Conservation (phyloP, 768 basidiomycete genomes). For the Mycena vulgaris region DNA sequence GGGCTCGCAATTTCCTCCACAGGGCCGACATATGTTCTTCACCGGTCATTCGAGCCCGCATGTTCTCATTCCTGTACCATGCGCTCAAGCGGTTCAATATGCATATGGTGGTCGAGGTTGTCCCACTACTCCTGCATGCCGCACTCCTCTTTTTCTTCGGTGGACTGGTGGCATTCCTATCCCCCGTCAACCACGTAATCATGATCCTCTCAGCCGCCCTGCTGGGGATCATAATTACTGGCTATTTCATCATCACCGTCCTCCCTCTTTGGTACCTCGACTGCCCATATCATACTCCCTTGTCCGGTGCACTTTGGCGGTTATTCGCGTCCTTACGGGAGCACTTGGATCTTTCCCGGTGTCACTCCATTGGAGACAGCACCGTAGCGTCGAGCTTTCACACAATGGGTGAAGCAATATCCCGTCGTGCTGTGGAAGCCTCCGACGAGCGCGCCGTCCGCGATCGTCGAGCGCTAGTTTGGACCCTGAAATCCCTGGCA, state of each 20-base stretch:
- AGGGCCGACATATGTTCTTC: no score
- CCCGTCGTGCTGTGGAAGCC: not conserved
- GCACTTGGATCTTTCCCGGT: no score
- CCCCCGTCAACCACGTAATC: not conserved
- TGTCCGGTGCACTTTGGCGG: conserved; percentile 3
- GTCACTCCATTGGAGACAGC: not conserved
- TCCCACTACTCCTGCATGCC: conserved; percentile 18
- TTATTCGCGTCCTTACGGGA: not conserved
- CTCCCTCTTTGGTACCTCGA: no score
- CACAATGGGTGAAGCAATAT: conserved; percentile 1
- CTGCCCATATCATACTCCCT: conserved; percentile 16
- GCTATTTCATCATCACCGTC: conserved; percentile 1
- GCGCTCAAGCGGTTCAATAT: conserved; percentile 23
- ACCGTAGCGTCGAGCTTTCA: not conserved
- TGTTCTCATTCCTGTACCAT: no score
- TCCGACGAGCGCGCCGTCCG: not conserved
- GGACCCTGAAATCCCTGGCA: conserved; percentile 4
- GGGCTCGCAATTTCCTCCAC: no score
- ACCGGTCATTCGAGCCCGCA: no score
- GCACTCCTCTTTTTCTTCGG: conserved; percentile 17
- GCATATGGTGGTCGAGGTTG: conserved; percentile 8
- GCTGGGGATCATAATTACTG: no score
- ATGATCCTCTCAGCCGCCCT: not conserved
- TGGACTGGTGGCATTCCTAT: conserved; percentile 13
- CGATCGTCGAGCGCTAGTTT: not conserved